Evolutionary conservation across 2,329 filamentous ascomycete genomes (phyloP), one percentile per base, ranked within the genome.

Genomic region (Sporothrix pallida): DNA sequence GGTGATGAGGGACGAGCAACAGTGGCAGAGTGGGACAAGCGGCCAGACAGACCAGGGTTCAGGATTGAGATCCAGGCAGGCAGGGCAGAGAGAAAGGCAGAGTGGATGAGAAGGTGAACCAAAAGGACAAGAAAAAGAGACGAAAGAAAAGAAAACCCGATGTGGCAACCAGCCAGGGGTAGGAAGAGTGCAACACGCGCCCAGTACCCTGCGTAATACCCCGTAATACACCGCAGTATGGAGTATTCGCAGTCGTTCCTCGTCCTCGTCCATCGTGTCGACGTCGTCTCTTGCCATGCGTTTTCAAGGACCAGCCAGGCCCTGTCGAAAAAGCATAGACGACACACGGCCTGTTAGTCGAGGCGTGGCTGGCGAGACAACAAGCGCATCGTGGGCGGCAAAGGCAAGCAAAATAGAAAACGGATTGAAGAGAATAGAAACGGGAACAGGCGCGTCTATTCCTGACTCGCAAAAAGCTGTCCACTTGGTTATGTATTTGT

Each of bases 141-240:
- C n/a, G 42, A 42, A 42, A 65, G 12, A 17, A 58, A 20, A 46
- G 37, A 9, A n/a, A 65, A 48, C 56, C 70, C 63, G 70, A 65
- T 68, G 56, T 72, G 70, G 70, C 70, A 70, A 70, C 54, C 70
- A 23, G 56, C 48, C 70, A 72, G 73, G 70, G 70, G 56, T 7
- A 37, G 3, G 26, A 37, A 17, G 23, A 46, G 42, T 17, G 26
- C 23, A 70, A 17, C 48, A 58, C n/a, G 15, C 54, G 56, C 48
- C 20, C 46, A n/a, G 58, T 42, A 60, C 42, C 63, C n/a, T 26
- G 63, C 42, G 63, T 56, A 46, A 26, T 65, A 37, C 58, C n/a
- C 70, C 71, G 62, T 50, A 63, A 67, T 8, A 50, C 20, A 26
- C 44, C 70, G 17, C 60, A 52, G 62, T 48, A 71, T 48, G 56